Conservation (phyloP, 495 filamentous ascomycete genomes). For the Penicillium fimorum region DNA sequence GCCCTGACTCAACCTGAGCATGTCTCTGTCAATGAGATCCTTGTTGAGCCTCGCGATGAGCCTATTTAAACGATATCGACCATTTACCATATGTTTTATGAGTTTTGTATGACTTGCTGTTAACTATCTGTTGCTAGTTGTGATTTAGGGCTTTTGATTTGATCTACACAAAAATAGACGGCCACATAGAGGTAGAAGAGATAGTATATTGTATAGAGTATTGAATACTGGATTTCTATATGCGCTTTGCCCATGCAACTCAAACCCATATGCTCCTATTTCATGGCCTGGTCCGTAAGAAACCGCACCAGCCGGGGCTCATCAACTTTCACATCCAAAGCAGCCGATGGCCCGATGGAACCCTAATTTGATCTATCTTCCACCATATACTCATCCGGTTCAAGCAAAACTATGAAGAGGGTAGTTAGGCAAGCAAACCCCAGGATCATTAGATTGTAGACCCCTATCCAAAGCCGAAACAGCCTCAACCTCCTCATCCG, state of each 20-base stretch:
- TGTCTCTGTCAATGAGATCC: conserved; percentile 67
- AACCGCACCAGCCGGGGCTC: neutral
- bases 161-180: conserved; percentile 3
- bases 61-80: conserved; percentile 48
- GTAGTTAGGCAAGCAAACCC: too few relatives aligned
- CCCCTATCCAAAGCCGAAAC: too few relatives aligned
- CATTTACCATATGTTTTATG: neutral
- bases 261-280: conserved; percentile 1
- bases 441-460: too few relatives aligned
- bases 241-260: conserved; percentile 10
- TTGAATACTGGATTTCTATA: conserved; percentile 8
- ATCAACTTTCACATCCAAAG: neutral
- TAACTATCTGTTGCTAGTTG: conserved; percentile 1
- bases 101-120: conserved; percentile 4
- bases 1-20: conserved; percentile 61
- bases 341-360: neutral
- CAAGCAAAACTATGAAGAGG: too few relatives aligned
- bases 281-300: neutral
- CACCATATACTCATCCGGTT: too few relatives aligned
- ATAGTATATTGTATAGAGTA: conserved; percentile 11
- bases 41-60: conserved; percentile 71
- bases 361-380: too few relatives aligned
- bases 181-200: conserved; percentile 5
- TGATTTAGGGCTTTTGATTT: conserved; percentile 3
- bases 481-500: too few relatives aligned